These are phyloP conservation scores for Trypanosoma boissoni DNA, from an alignment of 208 protist genomes.

Conservation along the genomic window DNA sequence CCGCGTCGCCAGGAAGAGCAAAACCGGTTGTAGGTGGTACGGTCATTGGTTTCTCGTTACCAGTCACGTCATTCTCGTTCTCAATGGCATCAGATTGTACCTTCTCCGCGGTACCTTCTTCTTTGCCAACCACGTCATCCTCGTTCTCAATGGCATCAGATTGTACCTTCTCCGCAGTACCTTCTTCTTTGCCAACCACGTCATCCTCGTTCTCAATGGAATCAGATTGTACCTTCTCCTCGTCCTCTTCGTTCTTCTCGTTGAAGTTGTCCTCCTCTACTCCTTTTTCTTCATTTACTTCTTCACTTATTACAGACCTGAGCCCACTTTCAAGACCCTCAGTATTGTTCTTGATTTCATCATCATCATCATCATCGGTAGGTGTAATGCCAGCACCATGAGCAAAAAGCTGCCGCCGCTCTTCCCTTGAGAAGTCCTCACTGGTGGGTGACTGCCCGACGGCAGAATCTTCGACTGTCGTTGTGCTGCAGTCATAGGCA, in stretches of 20 bases:
- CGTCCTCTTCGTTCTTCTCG: background rate
- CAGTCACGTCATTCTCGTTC: too few relatives aligned
- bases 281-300: background rate
- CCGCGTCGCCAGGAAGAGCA: too few relatives aligned
- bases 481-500: conserved; percentile 24
- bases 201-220: background rate
- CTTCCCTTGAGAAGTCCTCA: background rate
- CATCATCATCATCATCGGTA: background rate
- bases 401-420: conserved; percentile 5
- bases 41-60: too few relatives aligned
- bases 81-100: too few relatives aligned
- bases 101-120: background rate
- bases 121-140: background rate
- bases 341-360: conserved; percentile 4
- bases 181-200: background rate
- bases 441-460: too few relatives aligned
- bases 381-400: background rate
- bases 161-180: background rate
- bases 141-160: background rate
- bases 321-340: background rate
- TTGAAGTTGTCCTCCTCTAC: background rate
- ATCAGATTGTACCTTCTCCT: background rate
- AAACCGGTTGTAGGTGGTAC: too few relatives aligned
- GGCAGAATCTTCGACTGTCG: conserved; percentile 18
- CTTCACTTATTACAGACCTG: background rate